Base-by-base conservation (phyloP, 805 yeast species). In the Komagataella phaffii region DNA sequence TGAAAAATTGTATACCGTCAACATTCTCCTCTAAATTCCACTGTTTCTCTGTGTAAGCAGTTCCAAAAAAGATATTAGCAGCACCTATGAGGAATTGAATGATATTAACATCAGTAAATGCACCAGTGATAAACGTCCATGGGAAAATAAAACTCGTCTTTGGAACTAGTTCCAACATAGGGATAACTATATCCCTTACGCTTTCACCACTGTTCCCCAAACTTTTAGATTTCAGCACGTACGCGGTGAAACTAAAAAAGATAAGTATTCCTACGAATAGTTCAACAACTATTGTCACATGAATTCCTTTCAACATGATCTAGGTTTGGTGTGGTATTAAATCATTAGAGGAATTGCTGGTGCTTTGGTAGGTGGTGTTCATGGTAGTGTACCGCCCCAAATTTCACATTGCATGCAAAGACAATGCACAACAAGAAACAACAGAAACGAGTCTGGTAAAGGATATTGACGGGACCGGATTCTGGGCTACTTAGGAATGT, bases 91-190 rank as follows among this genome's bases (percentile, higher is more conserved):
- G 3, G 53, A 76, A 75, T 45, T 75, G 69, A 56, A 77, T 59
- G 2, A 77, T 49, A 6, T 77, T 66, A 5, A 74, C 72, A 59
- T 84, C 89, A 2, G 83, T 77, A 61, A 83, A 81, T n/a, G 83
- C 76, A 0, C 87, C 74, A 2, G 83, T 73, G 24, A 77, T 61
- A 2, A 83, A 57, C 1, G 84, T 84, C 83, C 86, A 80, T 4
- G 89, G 89, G 55, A 79, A 70, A 51, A 65, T 68, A 3, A 81
- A 57, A 0, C 81, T 71, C 50, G 72, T 68, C 23, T 72, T 64
- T 10, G 91, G 90, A 5, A 85, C 76, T 64, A 85, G 68, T 64
- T 85, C 88, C 46, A 85, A 58, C 44, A 67, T 67, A 1, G 86
- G 88, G 6, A 80, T 74, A 8, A 30, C 40, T 8, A 30, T 30